Percentiles rank a stretch among this genome's conserved stretches.
phyloP scores from a whole-genome alignment of 108 stramenopile species.

The Conticribra weissflogii region DNA sequence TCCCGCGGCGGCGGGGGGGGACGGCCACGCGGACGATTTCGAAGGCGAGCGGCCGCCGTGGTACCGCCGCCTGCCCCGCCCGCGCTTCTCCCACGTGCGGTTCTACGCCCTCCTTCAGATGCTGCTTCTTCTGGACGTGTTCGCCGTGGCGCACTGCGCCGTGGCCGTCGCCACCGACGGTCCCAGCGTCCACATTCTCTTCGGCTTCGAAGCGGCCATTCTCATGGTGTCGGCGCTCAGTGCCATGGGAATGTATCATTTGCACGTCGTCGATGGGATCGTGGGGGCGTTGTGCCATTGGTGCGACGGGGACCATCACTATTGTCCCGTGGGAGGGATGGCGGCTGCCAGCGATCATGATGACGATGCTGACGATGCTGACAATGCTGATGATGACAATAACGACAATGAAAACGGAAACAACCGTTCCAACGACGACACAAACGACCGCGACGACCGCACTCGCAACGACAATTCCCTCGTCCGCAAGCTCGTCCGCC shows the following conservation, averaged over 20 bases:
- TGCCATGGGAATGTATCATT: slow-evolving; percentile 66
- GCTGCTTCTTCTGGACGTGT: slow-evolving; percentile 66
- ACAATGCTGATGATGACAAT: background rate
- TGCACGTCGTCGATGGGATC: slow-evolving; percentile 88
- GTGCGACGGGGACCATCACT: slow-evolving; percentile 46
- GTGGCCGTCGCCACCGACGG: slow-evolving; percentile 67
- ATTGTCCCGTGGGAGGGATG: slow-evolving; percentile 43
- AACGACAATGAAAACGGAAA: background rate
- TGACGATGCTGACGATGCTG: slow-evolving; percentile 8
- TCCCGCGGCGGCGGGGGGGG: slow-evolving; percentile 35
- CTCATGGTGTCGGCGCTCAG: slow-evolving; percentile 79
- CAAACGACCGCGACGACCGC: background rate
- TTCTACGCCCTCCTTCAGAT: slow-evolving; percentile 58
- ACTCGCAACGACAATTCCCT: background rate
- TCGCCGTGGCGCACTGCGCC: slow-evolving; percentile 66
- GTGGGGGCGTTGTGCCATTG: slow-evolving; percentile 71
- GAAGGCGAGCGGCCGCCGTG: slow-evolving; percentile 29
- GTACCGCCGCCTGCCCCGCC: slow-evolving; percentile 42
- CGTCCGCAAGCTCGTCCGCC: slow-evolving; percentile 29
- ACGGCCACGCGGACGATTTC: slow-evolving; percentile 13
- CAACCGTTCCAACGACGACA: background rate
- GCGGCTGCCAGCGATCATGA: slow-evolving; percentile 10
- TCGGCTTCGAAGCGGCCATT: slow-evolving; percentile 95
- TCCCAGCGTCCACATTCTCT: slow-evolving; percentile 86
- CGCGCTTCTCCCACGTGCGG: slow-evolving; percentile 55